phyloP scores from a whole-genome alignment of 331 rosid genomes.

The Quercus lobata region DNA sequence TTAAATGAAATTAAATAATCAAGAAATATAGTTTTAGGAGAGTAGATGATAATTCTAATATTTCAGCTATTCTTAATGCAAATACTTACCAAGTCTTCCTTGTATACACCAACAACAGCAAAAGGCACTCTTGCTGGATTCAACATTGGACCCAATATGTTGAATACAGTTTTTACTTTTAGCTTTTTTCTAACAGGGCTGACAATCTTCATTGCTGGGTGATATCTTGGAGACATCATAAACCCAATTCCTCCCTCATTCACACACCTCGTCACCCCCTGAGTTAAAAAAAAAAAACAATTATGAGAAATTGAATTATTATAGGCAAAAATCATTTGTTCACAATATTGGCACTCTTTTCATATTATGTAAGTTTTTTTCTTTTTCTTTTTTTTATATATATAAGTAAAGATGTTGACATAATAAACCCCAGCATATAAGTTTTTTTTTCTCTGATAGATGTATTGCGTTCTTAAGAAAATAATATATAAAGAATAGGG shows the following conservation, averaged over 20 bases:
- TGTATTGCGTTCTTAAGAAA: neutral
- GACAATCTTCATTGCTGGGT: conserved; percentile 85
- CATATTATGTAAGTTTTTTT: neutral
- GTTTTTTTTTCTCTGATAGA: neutral
- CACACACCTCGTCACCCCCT: conserved; percentile 75
- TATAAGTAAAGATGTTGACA: too few species aligned
- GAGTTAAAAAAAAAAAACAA: conserved; percentile 22
- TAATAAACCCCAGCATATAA: too few species aligned
- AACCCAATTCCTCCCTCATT: conserved; percentile 86
- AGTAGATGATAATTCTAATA: neutral
- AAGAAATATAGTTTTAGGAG: neutral
- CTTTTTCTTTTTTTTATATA: too few species aligned
- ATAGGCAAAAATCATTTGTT: neutral
- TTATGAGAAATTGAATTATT: neutral
- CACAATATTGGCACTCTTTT: neutral
- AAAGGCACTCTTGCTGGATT: conserved; percentile 86
- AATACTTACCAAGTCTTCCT: conserved; percentile 68
- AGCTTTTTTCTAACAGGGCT: conserved; percentile 79
- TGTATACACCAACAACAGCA: conserved; percentile 95
- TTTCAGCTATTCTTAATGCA: conserved; percentile 3
- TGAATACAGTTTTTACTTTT: conserved; percentile 80
- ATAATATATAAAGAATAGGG: neutral
- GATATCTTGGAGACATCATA: conserved; percentile 90
- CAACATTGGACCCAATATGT: conserved; percentile 89
- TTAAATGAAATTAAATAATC: neutral